Evolutionary conservation across 2,329 filamentous ascomycete genomes (phyloP).

Genomic region (Zopfia rhizophila): DNA sequence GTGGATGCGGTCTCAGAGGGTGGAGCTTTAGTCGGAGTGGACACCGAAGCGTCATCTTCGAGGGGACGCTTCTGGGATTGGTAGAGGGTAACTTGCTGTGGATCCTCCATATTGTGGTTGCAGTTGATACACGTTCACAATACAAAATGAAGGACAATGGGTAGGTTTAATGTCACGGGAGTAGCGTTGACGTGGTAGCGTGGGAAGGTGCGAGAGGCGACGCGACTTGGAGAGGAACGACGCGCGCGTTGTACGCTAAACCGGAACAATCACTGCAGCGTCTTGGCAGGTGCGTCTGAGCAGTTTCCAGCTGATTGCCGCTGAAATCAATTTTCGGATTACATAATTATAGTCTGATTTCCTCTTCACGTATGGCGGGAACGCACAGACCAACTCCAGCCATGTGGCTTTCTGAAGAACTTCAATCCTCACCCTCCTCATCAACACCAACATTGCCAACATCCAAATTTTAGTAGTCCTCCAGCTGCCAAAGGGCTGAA

Average conservation of each 20-base stretch:
- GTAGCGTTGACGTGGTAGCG: slow-evolving; percentile 16
- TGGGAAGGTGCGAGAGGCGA: slow-evolving; percentile 24
- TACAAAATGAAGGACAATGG: slow-evolving; percentile 4
- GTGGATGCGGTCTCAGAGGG: slow-evolving; percentile 40
- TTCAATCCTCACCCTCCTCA: too few species aligned
- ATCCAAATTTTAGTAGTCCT: too few species aligned
- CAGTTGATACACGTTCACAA: slow-evolving; percentile 3
- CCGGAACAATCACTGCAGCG: not conserved
- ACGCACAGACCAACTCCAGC: too few species aligned
- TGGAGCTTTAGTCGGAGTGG: slow-evolving; percentile 34
- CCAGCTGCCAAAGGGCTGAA: too few species aligned
- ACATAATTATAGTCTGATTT: slow-evolving; percentile 13
- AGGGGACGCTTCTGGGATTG: slow-evolving; percentile 45
- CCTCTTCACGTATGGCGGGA: slow-evolving; percentile 7
- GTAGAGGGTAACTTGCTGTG: slow-evolving; percentile 25
- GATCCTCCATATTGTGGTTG: slow-evolving; percentile 40
- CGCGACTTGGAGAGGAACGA: slow-evolving; percentile 38
- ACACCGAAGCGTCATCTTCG: slow-evolving; percentile 38
- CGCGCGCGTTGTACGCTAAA: slow-evolving; percentile 35
- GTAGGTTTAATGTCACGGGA: slow-evolving; percentile 4
- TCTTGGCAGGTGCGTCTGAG: slow-evolving; percentile 19
- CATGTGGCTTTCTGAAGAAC: too few species aligned
- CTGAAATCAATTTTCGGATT: slow-evolving; percentile 8
- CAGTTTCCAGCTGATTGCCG: slow-evolving; percentile 22
- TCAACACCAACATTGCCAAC: too few species aligned